phyloP scores from a whole-genome alignment of 139 green algal species.

The Klebsormidium nitens region DNA sequence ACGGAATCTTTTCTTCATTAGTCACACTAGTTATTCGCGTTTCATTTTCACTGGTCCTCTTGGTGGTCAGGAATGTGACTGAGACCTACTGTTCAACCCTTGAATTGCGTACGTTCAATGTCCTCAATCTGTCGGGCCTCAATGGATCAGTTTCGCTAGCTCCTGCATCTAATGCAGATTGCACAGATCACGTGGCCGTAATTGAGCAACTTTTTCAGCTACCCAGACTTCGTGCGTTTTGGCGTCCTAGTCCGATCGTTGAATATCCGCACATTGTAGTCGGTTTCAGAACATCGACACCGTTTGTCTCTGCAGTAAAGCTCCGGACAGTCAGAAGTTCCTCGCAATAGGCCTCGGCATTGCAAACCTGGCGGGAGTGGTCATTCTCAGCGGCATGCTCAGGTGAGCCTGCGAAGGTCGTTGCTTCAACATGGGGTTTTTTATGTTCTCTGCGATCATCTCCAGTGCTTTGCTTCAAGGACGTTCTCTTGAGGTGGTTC shows the following conservation, averaged over 20 bases:
- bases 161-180: not conserved
- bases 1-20: too few species aligned
- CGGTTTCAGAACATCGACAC: not conserved
- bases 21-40: too few species aligned
- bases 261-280: not conserved
- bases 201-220: not conserved
- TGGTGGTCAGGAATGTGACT: too few species aligned
- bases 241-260: slow-evolving; percentile 19
- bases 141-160: not conserved
- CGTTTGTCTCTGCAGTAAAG: slow-evolving; percentile 40
- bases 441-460: too few species aligned
- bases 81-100: too few species aligned
- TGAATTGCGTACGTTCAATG: too few species aligned
- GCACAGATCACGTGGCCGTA: not conserved
- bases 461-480: too few species aligned
- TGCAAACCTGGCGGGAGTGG: slow-evolving; percentile 84
- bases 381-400: slow-evolving; percentile 48
- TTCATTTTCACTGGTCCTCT: too few species aligned
- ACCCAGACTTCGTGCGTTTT: slow-evolving; percentile 33
- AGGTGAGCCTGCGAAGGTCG: too few species aligned
- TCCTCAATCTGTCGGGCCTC: too few species aligned
- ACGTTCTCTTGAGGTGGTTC: too few species aligned
- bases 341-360: slow-evolving; percentile 57
- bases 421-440: too few species aligned
- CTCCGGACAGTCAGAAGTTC: slow-evolving; percentile 47